A percentile compares a stretch with the other conserved stretches of the same genome.
Conservation (phyloP, 2,329 filamentous ascomycete genomes). For the Xylariaceae sp. region DNA sequence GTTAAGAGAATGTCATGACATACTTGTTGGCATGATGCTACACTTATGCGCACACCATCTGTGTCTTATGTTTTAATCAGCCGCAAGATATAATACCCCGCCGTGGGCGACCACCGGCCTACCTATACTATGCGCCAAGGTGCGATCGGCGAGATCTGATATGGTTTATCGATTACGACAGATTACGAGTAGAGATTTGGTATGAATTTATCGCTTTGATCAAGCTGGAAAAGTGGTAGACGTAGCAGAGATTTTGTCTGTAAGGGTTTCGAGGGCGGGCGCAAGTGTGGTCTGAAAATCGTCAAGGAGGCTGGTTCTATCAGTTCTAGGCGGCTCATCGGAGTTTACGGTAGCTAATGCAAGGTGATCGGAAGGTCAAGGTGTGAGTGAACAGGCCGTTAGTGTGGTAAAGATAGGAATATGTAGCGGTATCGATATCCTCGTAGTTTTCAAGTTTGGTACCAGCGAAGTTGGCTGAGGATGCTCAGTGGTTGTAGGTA, state of each 20-base stretch:
- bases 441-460: background rate
- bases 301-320: background rate
- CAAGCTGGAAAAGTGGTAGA: background rate
- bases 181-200: background rate
- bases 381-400: background rate
- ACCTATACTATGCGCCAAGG: background rate
- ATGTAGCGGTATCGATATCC: background rate
- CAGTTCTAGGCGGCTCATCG: background rate
- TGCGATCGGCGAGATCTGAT: background rate
- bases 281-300: background rate
- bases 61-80: constrained; percentile 1
- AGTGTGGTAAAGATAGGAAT: background rate
- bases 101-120: background rate
- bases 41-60: constrained; percentile 13
- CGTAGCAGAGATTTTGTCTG: background rate
- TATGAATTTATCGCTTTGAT: background rate
- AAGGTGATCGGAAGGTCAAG: background rate
- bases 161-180: background rate
- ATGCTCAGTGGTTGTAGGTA: background rate
- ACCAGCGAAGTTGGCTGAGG: background rate
- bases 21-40: constrained; percentile 21
- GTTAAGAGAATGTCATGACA: background rate
- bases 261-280: background rate
- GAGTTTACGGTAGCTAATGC: background rate
- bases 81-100: constrained; percentile 2